Conservation (phyloP, 2,329 filamentous ascomycete genomes). For the Gremmenia infestans region DNA sequence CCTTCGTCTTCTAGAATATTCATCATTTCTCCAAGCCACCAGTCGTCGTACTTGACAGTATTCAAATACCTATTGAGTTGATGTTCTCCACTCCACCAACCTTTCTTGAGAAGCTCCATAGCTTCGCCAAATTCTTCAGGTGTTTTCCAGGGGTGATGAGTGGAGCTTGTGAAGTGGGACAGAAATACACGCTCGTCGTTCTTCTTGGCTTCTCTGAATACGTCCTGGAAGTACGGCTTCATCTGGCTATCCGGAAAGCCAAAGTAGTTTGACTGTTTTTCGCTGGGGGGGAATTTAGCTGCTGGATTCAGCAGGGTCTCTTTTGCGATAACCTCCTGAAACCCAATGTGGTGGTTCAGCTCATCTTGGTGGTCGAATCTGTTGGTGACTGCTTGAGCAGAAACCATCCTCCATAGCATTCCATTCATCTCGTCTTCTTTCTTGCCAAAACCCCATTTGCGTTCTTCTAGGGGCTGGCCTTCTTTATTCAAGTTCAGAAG, state of each 20-base stretch:
- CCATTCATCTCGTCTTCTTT: background rate
- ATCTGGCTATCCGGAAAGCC: conserved; percentile 39
- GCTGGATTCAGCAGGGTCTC: conserved; percentile 25
- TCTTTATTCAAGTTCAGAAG: conserved; percentile 32
- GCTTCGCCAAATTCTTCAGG: conserved; percentile 30
- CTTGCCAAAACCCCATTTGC: background rate
- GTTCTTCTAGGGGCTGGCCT: background rate
- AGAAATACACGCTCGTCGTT: conserved; percentile 33
- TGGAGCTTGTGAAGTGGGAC: conserved; percentile 34
- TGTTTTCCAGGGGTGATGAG: conserved; percentile 40
- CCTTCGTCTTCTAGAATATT: conserved; percentile 36
- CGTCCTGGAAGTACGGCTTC: conserved; percentile 35
- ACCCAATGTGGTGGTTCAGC: conserved; percentile 34
- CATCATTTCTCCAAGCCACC: conserved; percentile 8
- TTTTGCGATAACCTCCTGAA: conserved; percentile 29
- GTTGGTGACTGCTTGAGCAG: conserved; percentile 36
- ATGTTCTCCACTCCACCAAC: conserved; percentile 14
- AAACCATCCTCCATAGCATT: conserved; percentile 33
- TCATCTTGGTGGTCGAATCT: conserved; percentile 34
- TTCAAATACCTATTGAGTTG: conserved; percentile 36
- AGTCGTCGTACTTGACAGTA: conserved; percentile 1
- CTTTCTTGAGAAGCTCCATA: conserved; percentile 29
- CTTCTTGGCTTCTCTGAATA: conserved; percentile 29
- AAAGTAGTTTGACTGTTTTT: conserved; percentile 38
- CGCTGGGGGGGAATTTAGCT: conserved; percentile 28